Conservation (phyloP, 805 yeast genomes). For the Starmerella apicola region DNA sequence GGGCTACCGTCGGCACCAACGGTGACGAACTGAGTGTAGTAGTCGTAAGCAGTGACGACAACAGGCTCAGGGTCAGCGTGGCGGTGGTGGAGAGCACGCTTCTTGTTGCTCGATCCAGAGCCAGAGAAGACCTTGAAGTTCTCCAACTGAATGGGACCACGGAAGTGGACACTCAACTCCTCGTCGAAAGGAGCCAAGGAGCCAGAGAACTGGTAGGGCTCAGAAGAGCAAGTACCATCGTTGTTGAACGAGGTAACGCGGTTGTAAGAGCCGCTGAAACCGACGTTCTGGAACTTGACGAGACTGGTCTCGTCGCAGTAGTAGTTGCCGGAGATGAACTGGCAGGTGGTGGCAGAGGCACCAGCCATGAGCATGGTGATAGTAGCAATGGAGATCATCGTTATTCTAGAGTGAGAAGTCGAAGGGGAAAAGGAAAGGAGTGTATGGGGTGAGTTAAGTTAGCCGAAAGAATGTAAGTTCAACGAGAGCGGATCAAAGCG, state of each 20-base stretch:
- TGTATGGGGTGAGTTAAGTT: constrained; percentile 9
- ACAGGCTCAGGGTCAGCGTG: constrained; percentile 37
- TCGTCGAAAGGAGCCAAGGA: constrained; percentile 68
- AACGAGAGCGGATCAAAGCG: not conserved
- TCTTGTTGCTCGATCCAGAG: constrained; percentile 41
- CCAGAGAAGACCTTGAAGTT: constrained; percentile 81
- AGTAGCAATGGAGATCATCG: not conserved
- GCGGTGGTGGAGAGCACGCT: constrained; percentile 34
- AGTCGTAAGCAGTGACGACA: constrained; percentile 62
- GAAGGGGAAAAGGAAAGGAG: constrained; percentile 4
- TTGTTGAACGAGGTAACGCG: constrained; percentile 74
- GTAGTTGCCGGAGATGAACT: constrained; percentile 57
- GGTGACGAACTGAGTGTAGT: constrained; percentile 38
- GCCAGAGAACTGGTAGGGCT: constrained; percentile 50
- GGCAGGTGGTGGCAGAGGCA: constrained; percentile 33
- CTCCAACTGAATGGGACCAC: constrained; percentile 71
- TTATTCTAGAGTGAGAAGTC: not conserved
- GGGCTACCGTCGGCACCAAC: constrained; percentile 20
- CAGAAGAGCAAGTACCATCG: constrained; percentile 57
- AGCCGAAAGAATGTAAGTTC: not conserved
- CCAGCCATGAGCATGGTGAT: constrained; percentile 16
- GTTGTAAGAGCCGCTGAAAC: constrained; percentile 71
- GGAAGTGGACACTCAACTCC: constrained; percentile 77
- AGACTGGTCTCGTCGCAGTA: constrained; percentile 66
- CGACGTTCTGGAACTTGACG: constrained; percentile 57